These are phyloP conservation scores for Eutrema yunnanense DNA, from an alignment of 345 rosid genomes.

Conservation along the genomic window DNA sequence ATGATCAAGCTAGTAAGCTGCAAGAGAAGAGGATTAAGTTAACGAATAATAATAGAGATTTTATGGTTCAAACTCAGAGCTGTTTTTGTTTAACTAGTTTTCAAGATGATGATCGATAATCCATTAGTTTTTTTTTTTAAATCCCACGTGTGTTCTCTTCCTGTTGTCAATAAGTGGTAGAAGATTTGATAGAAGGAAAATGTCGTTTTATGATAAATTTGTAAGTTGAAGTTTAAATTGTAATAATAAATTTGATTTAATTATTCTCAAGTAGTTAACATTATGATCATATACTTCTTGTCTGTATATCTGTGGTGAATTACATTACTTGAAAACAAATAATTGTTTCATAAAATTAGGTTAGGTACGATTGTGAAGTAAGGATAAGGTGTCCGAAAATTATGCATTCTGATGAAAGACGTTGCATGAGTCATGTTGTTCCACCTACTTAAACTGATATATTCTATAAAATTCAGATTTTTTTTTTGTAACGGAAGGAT, in stretches of 20 bases:
- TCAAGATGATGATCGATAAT: slow-evolving; percentile 8
- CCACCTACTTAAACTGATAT: background rate
- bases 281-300: background rate
- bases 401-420: background rate
- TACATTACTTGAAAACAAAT: background rate
- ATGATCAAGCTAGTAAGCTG: slow-evolving; percentile 6
- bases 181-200: background rate
- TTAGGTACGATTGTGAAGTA: background rate
- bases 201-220: background rate
- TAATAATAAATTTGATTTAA: background rate
- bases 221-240: no score
- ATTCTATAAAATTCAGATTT: background rate
- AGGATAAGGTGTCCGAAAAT: background rate
- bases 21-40: slow-evolving; percentile 24
- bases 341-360: background rate
- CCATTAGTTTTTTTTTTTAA: background rate
- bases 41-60: slow-evolving; percentile 11
- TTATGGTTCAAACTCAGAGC: slow-evolving; percentile 12
- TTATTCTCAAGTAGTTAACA: background rate
- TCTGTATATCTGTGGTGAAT: background rate
- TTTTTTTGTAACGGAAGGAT: background rate
- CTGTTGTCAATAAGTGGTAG: background rate
- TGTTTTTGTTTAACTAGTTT: slow-evolving; percentile 24
- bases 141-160: background rate
- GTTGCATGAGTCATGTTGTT: background rate